Percentiles rank a stretch among this genome's conserved stretches.
Evolutionary conservation across 805 yeast species (phyloP).

Genomic region (Isabelozyma rhagii): DNA sequence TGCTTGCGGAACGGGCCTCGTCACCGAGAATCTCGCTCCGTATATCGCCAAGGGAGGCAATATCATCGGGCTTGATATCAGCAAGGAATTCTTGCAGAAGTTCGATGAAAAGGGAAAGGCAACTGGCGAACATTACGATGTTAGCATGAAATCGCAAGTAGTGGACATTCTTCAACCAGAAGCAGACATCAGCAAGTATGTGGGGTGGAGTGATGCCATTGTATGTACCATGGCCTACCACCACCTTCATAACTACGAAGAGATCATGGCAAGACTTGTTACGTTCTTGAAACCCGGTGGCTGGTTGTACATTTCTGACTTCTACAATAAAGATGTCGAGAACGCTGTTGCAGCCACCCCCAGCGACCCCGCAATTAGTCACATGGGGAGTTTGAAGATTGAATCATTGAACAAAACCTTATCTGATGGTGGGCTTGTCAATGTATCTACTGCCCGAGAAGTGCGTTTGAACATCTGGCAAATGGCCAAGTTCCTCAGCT

Average conservation of each 20-base stretch:
- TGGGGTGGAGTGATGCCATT: conserved; percentile 27
- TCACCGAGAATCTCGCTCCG: conserved; percentile 28
- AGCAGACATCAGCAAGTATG: conserved; percentile 11
- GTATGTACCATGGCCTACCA: conserved; percentile 38
- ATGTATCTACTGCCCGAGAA: conserved; percentile 21
- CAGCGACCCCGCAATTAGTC: conserved; percentile 16
- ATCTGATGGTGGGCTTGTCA: conserved; percentile 14
- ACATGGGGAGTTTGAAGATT: conserved; percentile 32
- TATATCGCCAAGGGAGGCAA: conserved; percentile 14
- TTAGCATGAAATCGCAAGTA: conserved; percentile 8
- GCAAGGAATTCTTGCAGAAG: conserved; percentile 14
- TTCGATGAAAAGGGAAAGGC: conserved; percentile 10
- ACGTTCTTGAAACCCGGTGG: conserved; percentile 33
- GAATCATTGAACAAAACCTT: conserved; percentile 19
- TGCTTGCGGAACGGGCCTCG: conserved; percentile 43
- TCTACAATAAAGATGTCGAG: conserved; percentile 34
- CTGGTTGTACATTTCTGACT: conserved; percentile 32
- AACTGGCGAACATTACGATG: not conserved
- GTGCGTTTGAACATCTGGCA: conserved; percentile 20
- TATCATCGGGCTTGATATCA: conserved; percentile 37
- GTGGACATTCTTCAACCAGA: conserved; percentile 23
- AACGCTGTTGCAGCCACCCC: conserved; percentile 1
- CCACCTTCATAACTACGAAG: conserved; percentile 30
- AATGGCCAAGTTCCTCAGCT: conserved; percentile 15
- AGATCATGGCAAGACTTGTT: conserved; percentile 26